Base-by-base conservation (phyloP, 2,329 filamentous ascomycete genomes). In the Trichoderma simmonsii region DNA sequence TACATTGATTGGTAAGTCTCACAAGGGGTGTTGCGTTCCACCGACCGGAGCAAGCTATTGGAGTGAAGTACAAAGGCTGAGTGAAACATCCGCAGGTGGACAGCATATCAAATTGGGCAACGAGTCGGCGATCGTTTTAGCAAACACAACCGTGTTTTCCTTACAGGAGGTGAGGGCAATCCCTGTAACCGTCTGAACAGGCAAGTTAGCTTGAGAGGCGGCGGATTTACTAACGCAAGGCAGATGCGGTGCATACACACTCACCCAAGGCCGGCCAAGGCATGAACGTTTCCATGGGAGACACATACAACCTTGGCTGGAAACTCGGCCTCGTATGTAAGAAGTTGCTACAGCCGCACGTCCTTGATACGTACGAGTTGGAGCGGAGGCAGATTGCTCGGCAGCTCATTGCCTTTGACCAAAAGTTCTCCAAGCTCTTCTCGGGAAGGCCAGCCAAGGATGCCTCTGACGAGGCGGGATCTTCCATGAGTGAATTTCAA, bases 211-310 rank as follows among this genome's bases (percentile, higher is more conserved):
- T 7, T 21, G 26, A 15, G 12, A 18, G 24, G 24, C 34, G 34
- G 15, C 32, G 43, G 57, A 72, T 56, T 39, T 68, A 57, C 30
- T 51, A 51, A 65, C 51, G 12, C 26, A 14, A 24, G 64, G 77
- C 56, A 70, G 91, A 89, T 79, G 90, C 86, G 1, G 85, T 88
- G 1, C 82, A 87, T 77, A 83, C 85, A 9, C 78, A 84, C 85
- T 21, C 83, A 63, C 89, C 89, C 21, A 92, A 92, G 77, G 90
- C 89, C 0, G 90, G 90, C 3, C 90, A 92, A 76, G 91, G 91
- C 11, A 92, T 93, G 90, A 93, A 93, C 75, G 87, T 92, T 4
- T 88, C 85, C 28, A 91, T 93, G 88, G 90, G 92, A 75, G 91
- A 93, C 77, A 65, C 76, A 2, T 78, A 75, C 77, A 89, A 89